A percentile compares a stretch with the other conserved stretches of the same genome.
Conservation (phyloP, 208 protist genomes). For the Wallacemonas collosoma region DNA sequence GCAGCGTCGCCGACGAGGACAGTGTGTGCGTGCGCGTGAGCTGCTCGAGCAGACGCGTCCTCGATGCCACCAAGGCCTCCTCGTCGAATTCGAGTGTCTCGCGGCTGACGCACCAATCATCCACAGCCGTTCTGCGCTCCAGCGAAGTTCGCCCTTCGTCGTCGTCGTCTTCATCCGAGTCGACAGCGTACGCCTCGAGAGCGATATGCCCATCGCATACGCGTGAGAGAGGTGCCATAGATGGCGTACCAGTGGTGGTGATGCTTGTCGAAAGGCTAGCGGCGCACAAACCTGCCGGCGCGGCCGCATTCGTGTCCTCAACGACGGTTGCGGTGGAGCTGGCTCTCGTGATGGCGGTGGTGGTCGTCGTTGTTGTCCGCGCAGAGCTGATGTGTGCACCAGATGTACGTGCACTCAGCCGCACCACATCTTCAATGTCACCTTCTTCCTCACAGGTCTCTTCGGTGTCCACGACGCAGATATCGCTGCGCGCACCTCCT, state of each 20-base stretch:
- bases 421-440: neutral
- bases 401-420: slow-evolving; percentile 8
- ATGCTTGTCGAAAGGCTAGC: neutral
- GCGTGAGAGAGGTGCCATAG: neutral
- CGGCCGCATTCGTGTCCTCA: neutral
- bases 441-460: no score
- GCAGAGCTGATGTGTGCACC: neutral
- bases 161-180: neutral
- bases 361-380: neutral
- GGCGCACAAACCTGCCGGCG: neutral
- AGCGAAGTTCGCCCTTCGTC: neutral
- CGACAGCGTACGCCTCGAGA: neutral
- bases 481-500: no score
- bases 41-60: neutral
- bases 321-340: neutral
- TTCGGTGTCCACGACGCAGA: no score
- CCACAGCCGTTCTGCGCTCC: no score
- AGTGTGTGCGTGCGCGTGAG: neutral
- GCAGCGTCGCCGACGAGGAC: neutral
- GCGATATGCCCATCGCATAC: neutral
- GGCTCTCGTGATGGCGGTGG: neutral
- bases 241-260: neutral
- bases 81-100: neutral
- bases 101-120: no score
- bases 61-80: neutral